Conservation (phyloP, 805 yeast species). For the Blastobotrys americana region DNA sequence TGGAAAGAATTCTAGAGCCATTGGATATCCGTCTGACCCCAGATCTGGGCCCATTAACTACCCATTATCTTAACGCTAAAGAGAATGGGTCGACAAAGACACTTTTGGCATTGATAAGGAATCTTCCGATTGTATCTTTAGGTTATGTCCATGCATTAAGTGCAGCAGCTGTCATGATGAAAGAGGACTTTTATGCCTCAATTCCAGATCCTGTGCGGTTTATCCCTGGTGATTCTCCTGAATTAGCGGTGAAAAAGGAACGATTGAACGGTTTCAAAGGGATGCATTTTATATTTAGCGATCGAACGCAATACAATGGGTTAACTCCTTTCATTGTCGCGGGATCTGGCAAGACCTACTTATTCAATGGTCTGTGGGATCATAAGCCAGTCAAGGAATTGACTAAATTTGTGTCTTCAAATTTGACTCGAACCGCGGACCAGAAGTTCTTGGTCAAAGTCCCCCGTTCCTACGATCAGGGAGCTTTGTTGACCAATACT, state of each 20-base stretch:
- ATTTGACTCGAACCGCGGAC: not conserved
- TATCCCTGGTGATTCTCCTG: conserved; percentile 16
- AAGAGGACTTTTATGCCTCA: conserved; percentile 18
- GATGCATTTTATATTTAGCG: not conserved
- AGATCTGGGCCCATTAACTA: conserved; percentile 20
- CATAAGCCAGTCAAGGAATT: not conserved
- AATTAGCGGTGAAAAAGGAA: not conserved
- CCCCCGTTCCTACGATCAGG: not conserved
- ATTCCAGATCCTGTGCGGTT: conserved; percentile 25
- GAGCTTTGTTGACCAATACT: too few relatives aligned
- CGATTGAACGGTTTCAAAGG: not conserved
- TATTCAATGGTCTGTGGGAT: not conserved
- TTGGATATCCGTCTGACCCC: conserved; percentile 27
- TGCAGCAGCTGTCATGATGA: conserved; percentile 12
- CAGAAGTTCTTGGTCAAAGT: not conserved
- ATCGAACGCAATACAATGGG: not conserved
- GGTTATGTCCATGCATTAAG: conserved; percentile 22
- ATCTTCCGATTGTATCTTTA: conserved; percentile 27
- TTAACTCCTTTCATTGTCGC: not conserved
- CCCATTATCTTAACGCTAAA: conserved; percentile 24
- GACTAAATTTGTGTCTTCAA: not conserved
- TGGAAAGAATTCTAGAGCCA: conserved; percentile 16
- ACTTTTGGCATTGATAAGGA: conserved; percentile 29
- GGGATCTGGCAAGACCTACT: not conserved
- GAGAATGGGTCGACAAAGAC: conserved; percentile 24